A percentile compares a stretch with the other conserved stretches of the same genome.
phyloP scores from a whole-genome alignment of 73 alveolate species.

The Uronychia setigera region DNA sequence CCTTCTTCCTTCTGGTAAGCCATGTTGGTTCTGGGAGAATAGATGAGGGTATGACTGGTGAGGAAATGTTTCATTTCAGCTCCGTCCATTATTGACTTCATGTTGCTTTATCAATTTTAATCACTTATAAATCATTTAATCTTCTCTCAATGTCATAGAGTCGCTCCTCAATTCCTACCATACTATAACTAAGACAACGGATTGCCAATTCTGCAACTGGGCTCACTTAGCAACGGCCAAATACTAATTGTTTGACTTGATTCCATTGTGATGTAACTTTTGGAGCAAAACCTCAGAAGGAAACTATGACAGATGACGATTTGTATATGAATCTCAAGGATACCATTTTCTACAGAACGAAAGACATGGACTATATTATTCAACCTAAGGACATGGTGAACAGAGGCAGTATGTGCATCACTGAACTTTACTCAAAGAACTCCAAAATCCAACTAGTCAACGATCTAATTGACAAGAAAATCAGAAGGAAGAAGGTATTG shows the following conservation, averaged over 20 bases:
- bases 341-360: conserved; percentile 3
- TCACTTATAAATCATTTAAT: neutral
- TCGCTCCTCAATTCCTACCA: too few relatives aligned
- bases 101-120: too few relatives aligned
- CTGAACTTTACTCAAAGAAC: conserved; percentile 38
- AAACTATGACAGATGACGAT: neutral
- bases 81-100: conserved; percentile 3
- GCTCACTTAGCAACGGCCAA: too few relatives aligned
- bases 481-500: neutral
- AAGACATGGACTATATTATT: conserved; percentile 37
- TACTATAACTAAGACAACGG: too few relatives aligned
- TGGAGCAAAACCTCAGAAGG: neutral
- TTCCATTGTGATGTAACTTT: neutral
- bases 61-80: conserved; percentile 28
- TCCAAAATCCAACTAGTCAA: conserved; percentile 14
- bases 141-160: too few relatives aligned
- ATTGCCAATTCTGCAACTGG: too few relatives aligned
- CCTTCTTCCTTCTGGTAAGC: conserved; percentile 30
- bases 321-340: neutral
- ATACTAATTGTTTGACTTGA: neutral
- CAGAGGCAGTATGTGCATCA: conserved; percentile 52
- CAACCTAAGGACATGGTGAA: conserved; percentile 46
- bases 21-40: conserved; percentile 52
- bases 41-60: conserved; percentile 29
- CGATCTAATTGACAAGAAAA: neutral